Evolutionary conservation across 139 green algal species (phyloP).

Genomic region (Asterochloris sp.): DNA sequence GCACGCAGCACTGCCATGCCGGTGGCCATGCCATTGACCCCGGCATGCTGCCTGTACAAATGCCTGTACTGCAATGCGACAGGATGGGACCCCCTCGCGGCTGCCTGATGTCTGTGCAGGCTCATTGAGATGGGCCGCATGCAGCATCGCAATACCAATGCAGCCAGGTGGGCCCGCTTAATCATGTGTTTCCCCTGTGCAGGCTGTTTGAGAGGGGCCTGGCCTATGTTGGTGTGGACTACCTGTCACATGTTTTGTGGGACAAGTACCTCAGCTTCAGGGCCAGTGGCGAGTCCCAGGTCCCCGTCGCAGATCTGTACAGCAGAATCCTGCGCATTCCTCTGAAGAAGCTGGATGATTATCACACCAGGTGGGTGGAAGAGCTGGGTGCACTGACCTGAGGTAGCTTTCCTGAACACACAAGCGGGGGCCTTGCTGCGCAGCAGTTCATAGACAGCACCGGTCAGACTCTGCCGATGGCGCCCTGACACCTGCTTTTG

Average conservation of each 20-base stretch:
- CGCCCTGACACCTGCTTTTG: no score
- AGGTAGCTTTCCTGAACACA: no score
- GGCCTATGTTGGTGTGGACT: conserved; percentile 60
- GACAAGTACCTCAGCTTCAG: conserved; percentile 76
- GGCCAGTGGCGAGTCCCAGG: conserved; percentile 21
- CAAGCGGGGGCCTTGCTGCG: no score
- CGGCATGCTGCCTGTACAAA: no score
- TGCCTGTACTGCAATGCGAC: no score
- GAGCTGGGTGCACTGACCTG: neutral
- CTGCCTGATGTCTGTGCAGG: neutral
- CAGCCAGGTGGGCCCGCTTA: no score
- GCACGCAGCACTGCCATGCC: no score
- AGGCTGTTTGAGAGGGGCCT: conserved; percentile 76
- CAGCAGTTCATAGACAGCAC: no score
- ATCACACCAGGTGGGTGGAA: conserved; percentile 47
- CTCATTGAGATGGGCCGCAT: neutral
- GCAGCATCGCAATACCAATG: neutral
- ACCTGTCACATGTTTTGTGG: conserved; percentile 64
- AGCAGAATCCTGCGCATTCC: conserved; percentile 53
- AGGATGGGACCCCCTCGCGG: no score
- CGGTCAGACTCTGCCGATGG: no score
- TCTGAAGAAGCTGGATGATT: conserved; percentile 62
- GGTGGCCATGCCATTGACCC: no score
- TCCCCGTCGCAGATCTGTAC: conserved; percentile 55
- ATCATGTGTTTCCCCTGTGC: conserved; percentile 6